phyloP scores from a whole-genome alignment of 2,329 filamentous ascomycete genomes.

The Beauveria pseudobassiana region DNA sequence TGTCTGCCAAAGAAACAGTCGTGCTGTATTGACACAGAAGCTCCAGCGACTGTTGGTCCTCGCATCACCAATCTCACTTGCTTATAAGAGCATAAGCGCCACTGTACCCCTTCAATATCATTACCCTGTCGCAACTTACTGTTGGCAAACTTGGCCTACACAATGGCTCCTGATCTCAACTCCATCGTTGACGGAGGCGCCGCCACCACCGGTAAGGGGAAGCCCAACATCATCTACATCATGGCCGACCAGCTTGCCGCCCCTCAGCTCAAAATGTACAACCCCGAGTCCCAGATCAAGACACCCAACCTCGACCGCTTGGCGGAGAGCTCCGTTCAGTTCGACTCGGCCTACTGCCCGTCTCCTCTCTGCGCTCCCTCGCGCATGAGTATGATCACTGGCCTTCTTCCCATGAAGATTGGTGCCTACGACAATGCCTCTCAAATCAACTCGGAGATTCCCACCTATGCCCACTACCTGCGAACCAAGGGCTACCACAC shows the following conservation, averaged over 20 bases:
- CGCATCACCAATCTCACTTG: not conserved
- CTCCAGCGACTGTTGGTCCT: not conserved
- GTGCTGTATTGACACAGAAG: not conserved
- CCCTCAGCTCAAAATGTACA: slow-evolving; percentile 86
- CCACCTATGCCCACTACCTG: slow-evolving; percentile 89
- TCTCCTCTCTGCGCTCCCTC: slow-evolving; percentile 88
- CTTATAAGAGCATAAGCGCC: slow-evolving; percentile 3
- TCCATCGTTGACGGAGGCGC: slow-evolving; percentile 47
- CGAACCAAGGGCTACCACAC: slow-evolving; percentile 82
- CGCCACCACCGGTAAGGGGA: slow-evolving; percentile 16
- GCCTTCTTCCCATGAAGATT: slow-evolving; percentile 85
- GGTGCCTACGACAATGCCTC: slow-evolving; percentile 87
- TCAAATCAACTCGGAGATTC: slow-evolving; percentile 73
- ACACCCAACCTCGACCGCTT: slow-evolving; percentile 84
- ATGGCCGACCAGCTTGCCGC: slow-evolving; percentile 96
- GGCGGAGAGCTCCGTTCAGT: slow-evolving; percentile 75
- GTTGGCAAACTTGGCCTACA: slow-evolving; percentile 2
- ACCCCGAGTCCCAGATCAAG: slow-evolving; percentile 79
- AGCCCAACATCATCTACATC: slow-evolving; percentile 59
- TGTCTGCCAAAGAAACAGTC: slow-evolving; percentile 1
- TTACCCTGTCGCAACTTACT: not conserved
- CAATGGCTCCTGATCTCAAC: slow-evolving; percentile 69
- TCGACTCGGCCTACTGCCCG: slow-evolving; percentile 91
- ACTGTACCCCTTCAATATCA: not conserved
- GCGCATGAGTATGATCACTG: slow-evolving; percentile 90